Evolutionary conservation across 2,329 filamentous ascomycete genomes (phyloP).

Genomic region (Fusarium sulawesiense): DNA sequence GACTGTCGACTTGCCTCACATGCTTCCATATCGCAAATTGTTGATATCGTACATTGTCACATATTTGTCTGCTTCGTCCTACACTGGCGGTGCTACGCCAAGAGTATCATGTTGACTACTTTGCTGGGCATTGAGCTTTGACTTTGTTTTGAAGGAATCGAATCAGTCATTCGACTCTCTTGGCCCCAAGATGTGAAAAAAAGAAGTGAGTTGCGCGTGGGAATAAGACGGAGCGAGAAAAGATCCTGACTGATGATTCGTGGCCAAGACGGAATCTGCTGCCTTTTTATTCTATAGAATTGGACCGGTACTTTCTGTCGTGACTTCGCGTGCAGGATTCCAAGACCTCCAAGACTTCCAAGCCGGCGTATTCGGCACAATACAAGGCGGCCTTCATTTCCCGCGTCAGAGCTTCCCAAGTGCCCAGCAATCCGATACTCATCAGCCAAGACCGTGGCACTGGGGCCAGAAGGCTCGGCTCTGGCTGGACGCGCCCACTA

Average conservation of each 20-base stretch:
- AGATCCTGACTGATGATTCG: slow-evolving; percentile 13
- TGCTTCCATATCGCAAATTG: slow-evolving; percentile 3
- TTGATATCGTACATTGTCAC: slow-evolving; percentile 25
- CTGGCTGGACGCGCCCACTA: slow-evolving; percentile 22
- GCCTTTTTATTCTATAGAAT: slow-evolving; percentile 19
- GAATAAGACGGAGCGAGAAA: slow-evolving; percentile 3
- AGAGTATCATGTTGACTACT: slow-evolving; percentile 13
- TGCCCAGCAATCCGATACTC: slow-evolving; percentile 40
- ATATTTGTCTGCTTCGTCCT: slow-evolving; percentile 28
- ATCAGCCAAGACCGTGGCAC: slow-evolving; percentile 45
- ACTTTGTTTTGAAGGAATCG: slow-evolving; percentile 4
- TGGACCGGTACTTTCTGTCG: slow-evolving; percentile 6
- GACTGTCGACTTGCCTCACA: slow-evolving; percentile 16
- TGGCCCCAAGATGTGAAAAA: not conserved
- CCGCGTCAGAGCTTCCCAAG: slow-evolving; percentile 30
- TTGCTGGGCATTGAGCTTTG: slow-evolving; percentile 30
- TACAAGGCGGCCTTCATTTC: slow-evolving; percentile 44
- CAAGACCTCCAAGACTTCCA: slow-evolving; percentile 44
- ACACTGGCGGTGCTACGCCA: slow-evolving; percentile 39
- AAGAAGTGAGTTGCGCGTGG: slow-evolving; percentile 1
- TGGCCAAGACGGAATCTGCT: slow-evolving; percentile 21
- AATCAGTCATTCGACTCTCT: not conserved
- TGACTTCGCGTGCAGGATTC: slow-evolving; percentile 32
- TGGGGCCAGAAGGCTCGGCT: slow-evolving; percentile 39
- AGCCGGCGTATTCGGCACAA: slow-evolving; percentile 46